Evolutionary conservation across 2,329 filamentous ascomycete species (phyloP), one percentile per base, ranked within the genome.

Genomic region (Cladophialophora yegresii): DNA sequence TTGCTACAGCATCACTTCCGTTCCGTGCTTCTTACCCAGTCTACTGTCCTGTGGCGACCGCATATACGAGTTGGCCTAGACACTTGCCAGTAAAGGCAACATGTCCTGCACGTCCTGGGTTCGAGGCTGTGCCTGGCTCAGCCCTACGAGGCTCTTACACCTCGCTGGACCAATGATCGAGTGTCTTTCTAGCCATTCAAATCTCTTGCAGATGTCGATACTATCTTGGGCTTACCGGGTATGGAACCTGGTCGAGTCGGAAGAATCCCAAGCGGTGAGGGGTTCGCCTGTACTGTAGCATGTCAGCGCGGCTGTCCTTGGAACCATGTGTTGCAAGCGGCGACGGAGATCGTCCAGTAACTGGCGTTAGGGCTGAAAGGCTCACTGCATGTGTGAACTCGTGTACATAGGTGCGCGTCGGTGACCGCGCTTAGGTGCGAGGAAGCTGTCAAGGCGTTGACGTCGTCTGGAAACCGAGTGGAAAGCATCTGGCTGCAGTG

Each of bases 211-310:
- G 20, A 16, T 28, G 10, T 7, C 47, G 47, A 50, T 50, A 28
- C 47, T 50, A 50, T 23, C 22, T 50, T 50, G 12, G 47, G 47
- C 13, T 22, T 26, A 12, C 30, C 40, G 47, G n/a, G 23, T 30
- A n/a, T 33, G 13, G 13, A 58, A 28, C 57, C 47, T 33, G 6
- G 47, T 53, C 57, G 57, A 59, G 47, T 53, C 57, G 57, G 57
- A 51, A 43, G 23, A n/a, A 20, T 59, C 50, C 47, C 23, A 51
- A 51, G 57, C 57, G 57, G 57, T 59, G 57, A 59, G 30, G 32
- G 51, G 43, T 22, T 51, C 26, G 12, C n/a, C 45, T 50, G 47
- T 45, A 51, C n/a, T n/a, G n/a, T n/a, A n/a, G 45, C 56, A 53
- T 40, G 57, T 59, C 47, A 59, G 57, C 57, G 23, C 26, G 13